phyloP scores from a whole-genome alignment of 345 rosid genomes.

The Gossypium ekmanianum region DNA sequence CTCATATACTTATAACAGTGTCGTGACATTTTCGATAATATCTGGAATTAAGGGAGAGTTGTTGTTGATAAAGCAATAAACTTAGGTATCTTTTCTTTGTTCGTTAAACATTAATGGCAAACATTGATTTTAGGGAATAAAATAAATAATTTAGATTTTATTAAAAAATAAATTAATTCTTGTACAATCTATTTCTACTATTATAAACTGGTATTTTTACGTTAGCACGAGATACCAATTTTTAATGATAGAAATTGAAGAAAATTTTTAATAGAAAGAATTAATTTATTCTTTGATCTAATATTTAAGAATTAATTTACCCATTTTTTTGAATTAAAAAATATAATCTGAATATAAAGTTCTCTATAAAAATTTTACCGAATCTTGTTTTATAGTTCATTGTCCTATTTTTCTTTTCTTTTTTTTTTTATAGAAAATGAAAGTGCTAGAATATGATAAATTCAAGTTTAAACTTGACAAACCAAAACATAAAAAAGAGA shows the following conservation, averaged over 20 bases:
- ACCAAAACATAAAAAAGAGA: no score
- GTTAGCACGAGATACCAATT: accelerated
- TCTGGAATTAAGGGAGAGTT: background rate
- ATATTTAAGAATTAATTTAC: no score
- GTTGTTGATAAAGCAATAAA: background rate
- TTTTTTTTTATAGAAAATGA: background rate
- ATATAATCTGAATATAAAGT: no score
- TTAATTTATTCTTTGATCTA: no score
- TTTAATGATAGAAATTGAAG: no score
- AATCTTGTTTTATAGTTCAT: background rate
- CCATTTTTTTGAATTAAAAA: no score
- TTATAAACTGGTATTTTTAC: no score
- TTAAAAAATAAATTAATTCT: no score
- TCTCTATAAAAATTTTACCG: accelerated
- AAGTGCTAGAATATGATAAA: background rate
- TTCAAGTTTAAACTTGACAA: background rate
- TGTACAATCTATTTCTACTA: no score
- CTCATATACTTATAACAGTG: no score
- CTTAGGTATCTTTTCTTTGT: background rate
- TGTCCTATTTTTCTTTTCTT: background rate
- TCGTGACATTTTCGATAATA: no score
- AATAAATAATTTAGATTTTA: background rate
- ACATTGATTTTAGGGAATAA: background rate
- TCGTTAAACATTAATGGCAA: background rate
- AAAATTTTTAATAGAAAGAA: no score